Base-by-base conservation (phyloP, 1,284 basidiomycete genomes). In the Ceratobasidium sp. region DNA sequence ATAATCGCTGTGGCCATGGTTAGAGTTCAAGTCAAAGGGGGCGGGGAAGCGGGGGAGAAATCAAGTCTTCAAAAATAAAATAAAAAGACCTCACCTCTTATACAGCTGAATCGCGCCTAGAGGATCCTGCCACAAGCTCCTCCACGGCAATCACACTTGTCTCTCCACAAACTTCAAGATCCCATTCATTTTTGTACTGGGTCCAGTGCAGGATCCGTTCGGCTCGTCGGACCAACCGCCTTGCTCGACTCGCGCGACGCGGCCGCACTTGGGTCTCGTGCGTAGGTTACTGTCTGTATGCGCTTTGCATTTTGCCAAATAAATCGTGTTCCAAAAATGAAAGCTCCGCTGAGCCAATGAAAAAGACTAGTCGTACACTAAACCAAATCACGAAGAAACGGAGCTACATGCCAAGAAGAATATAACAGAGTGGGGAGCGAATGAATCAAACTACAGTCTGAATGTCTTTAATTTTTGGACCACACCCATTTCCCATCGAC, bases 401-500 rank as follows among this genome's bases (percentile, higher is more conserved):
- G 36, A 39, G 36, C 36, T 39, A 39, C 36, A 39, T 14, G 8
- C 36, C 14, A 39, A 6, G 14, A 39, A 14, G 36, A 39, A 39
- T 6, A 39, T 39, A 39, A 39, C 14, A 14, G 36, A 39, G 36
- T 39, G 36, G 36, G 36, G 36, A 39, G 36, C n/a, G n/a, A n/a
- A n/a, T n/a, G n/a, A n/a, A n/a, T n/a, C n/a, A n/a, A n/a, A n/a
- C n/a, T n/a, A n/a, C n/a, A n/a, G n/a, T n/a, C n/a, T n/a, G n/a
- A n/a, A n/a, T n/a, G n/a, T n/a, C n/a, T n/a, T 59, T 36, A 65
- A 28, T 50, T 50, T 48, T 48, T 50, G 16, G 61, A 39, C 61
- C 74, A 92, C 73, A 89, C 80, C 91, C 90, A 91, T 77, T 85
- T 87, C 79, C 88, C 91, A 43, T 87, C 90, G 21, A 91, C 82